Base-by-base conservation (phyloP, 352 stramenopile species). In the Saprolegnia diclina region DNA sequence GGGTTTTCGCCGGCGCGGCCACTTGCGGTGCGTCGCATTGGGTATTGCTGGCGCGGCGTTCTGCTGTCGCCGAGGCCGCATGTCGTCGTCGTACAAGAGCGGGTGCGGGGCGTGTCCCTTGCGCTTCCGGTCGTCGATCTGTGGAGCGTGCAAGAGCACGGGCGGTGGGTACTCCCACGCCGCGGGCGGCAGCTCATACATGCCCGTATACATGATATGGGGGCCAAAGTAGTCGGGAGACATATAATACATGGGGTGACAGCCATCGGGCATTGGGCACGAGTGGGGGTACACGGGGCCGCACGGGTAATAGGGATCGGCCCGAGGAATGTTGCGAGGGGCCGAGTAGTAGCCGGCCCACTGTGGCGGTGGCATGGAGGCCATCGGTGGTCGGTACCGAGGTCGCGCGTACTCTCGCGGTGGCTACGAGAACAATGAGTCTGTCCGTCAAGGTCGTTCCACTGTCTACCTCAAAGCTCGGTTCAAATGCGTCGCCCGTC, bases 401-500 rank as follows among this genome's bases (percentile, higher is more conserved):
- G 21, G 19, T 22, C 10, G 37, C 5, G 7, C 22, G 7, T 50
- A 14, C 35, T 16, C 7, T 24, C 19, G 48, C 26, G 21, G 21
- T 35, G 29, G 29, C 29, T 35, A 35, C 29, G 5, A 35, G 2
- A 35, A 35, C 2, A 11, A n/a, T 1, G 42, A 48, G 42, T n/a
- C 42, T 48, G 3, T 7, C 42, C 4, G 18, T 59, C 13, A 59
- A 24, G 29, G 29, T 35, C 4, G 42, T 4, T n/a, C n/a, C n/a
- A n/a, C n/a, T 10, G 11, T 19, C 9, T 21, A 52, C 42, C 32
- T 61, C 22, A 56, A 61, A 69, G 4, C 44, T 19, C 22, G 21
- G 55, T 0, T 65, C 40, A 37, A 79, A 82, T 19, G 57, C 65
- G 11, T 71, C 62, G 52, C 78, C 77, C 5, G 77, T 80, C 32